Evolutionary conservation across 2,329 filamentous ascomycete genomes (phyloP).

Genomic region (Pyrenophora graminea): DNA sequence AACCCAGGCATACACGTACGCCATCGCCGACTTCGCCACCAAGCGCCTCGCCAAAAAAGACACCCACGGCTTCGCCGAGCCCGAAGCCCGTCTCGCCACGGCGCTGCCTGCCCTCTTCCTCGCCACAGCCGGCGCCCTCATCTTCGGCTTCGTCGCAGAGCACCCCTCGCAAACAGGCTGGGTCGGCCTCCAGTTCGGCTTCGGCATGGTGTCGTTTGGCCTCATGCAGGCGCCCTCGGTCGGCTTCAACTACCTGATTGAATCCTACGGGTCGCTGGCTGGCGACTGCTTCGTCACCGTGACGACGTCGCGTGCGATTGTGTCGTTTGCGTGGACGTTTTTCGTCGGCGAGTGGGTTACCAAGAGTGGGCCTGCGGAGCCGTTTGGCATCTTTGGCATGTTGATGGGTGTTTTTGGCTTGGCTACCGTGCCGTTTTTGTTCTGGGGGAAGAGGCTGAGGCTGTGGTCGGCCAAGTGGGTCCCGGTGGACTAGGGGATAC

Average conservation of each 20-base stretch:
- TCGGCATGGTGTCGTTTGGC: conserved; percentile 48
- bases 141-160: conserved; percentile 49
- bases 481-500: conserved; percentile 11
- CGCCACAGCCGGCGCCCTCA: conserved; percentile 44
- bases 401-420: conserved; percentile 56
- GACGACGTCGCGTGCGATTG: conserved; percentile 54
- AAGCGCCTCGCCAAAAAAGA: conserved; percentile 45
- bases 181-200: conserved; percentile 47
- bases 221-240: conserved; percentile 50
- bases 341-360: conserved; percentile 57
- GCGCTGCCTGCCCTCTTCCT: conserved; percentile 47
- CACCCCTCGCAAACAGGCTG: conserved; percentile 43
- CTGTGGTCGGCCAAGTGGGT: conserved; percentile 48
- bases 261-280: conserved; percentile 53
- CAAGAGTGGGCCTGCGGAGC: conserved; percentile 50
- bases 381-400: conserved; percentile 60
- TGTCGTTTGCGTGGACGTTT: conserved; percentile 61
- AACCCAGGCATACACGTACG: conserved; percentile 39
- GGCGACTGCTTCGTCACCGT: conserved; percentile 61
- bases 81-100: conserved; percentile 46
- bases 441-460: conserved; percentile 49
- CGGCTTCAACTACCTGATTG: conserved; percentile 56
- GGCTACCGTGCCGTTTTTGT: conserved; percentile 43
- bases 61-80: conserved; percentile 45
- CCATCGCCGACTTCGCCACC: conserved; percentile 45